phyloP scores from a whole-genome alignment of 192 early-diverging fungal genomes.

The Coemansia sp. region DNA sequence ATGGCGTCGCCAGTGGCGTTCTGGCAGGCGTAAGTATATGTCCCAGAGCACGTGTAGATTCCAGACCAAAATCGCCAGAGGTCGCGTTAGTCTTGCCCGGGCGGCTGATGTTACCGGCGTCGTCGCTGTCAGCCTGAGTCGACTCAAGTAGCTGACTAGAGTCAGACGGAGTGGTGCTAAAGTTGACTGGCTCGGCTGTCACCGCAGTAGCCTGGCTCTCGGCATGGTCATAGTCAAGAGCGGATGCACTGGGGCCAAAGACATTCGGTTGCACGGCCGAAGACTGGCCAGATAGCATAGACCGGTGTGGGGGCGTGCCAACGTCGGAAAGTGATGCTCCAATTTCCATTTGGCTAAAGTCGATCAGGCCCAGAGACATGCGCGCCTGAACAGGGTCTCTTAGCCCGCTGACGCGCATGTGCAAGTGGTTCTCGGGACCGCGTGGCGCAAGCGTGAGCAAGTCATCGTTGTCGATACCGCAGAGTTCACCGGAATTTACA shows the following conservation, averaged over 20 bases:
- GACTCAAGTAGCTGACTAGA: not conserved
- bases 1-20: constrained; percentile 30
- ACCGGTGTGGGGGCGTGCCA: constrained; percentile 11
- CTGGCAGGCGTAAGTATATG: constrained; percentile 23
- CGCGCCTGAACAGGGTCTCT: constrained; percentile 27
- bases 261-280: not conserved
- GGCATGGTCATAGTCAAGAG: not conserved
- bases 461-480: constrained; percentile 10
- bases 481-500: not conserved
- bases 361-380: constrained; percentile 50
- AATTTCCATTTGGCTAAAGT: constrained; percentile 48
- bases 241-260: not conserved
- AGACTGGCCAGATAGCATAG: not conserved
- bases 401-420: constrained; percentile 25
- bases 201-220: constrained; percentile 40
- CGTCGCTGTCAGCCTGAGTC: constrained; percentile 8
- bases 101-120: not conserved
- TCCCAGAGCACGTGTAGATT: not conserved
- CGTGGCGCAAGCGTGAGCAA: constrained; percentile 8
- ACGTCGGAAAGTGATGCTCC: constrained; percentile 29
- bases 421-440: not conserved
- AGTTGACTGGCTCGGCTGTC: not conserved
- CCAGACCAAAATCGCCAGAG: not conserved
- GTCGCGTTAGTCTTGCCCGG: not conserved
- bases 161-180: not conserved